A percentile compares a stretch with the other conserved stretches of the same genome.
These are phyloP conservation scores for Beauveria pseudobassiana DNA, from an alignment of 2,329 filamentous ascomycete species.

Conservation along the genomic window DNA sequence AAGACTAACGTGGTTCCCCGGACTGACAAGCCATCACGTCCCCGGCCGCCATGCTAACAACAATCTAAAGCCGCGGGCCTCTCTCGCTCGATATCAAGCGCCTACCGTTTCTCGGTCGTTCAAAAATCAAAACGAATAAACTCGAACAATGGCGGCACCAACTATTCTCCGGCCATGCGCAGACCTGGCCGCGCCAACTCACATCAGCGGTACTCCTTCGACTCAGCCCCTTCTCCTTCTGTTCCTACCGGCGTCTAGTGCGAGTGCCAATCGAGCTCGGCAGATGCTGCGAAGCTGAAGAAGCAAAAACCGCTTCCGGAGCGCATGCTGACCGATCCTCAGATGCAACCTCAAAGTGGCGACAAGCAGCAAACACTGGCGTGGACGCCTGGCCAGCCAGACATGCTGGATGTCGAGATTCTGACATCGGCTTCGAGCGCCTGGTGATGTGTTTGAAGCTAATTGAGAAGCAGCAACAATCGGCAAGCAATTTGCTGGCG, in stretches of 20 bases:
- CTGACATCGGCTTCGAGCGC: slow-evolving; percentile 71
- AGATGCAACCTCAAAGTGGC: not conserved
- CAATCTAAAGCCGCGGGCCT: slow-evolving; percentile 5
- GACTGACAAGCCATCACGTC: slow-evolving; percentile 14
- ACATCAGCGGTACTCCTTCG: not conserved
- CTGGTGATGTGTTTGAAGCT: slow-evolving; percentile 89
- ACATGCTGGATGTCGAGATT: slow-evolving; percentile 67
- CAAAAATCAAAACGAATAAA: slow-evolving; percentile 5
- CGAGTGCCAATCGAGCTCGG: not conserved
- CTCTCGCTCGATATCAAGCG: slow-evolving; percentile 13
- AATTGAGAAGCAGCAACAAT: slow-evolving; percentile 39
- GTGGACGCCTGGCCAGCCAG: not conserved
- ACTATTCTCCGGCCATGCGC: not conserved
- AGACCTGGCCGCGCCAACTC: not conserved
- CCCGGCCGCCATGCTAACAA: not conserved
- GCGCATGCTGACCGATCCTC: not conserved
- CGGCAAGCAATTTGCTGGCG: slow-evolving; percentile 35
- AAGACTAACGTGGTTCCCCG: slow-evolving; percentile 14
- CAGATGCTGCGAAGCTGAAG: not conserved
- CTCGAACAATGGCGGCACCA: not conserved
- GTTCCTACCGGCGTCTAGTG: not conserved
- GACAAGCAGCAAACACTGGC: not conserved
- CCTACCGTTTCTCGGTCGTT: slow-evolving; percentile 3
- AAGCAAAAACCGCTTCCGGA: not conserved
- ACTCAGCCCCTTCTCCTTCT: not conserved